Evolutionary conservation across 768 basidiomycete genomes (phyloP), one percentile per base, ranked within the genome.

Genomic region (Phylloporus sp.): DNA sequence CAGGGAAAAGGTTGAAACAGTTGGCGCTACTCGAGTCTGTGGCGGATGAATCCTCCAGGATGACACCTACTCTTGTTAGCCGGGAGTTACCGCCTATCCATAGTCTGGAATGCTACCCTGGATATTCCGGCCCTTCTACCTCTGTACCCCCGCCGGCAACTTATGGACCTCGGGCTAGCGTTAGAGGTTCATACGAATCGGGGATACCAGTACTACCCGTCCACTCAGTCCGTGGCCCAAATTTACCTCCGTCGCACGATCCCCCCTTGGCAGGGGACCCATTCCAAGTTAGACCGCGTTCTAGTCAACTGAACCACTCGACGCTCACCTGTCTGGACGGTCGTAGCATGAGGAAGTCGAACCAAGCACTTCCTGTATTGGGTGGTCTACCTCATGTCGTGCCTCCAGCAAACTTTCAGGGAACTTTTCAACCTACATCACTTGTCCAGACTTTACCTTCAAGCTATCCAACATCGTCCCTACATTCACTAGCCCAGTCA

Each of bases 1-100:
- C 82, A 28, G 77, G 82, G 13, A 86, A 82, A 63, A 80, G 77
- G 50, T 66, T 88, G 66, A 82, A 82, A 66, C 88, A 84, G 57
- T 73, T 86, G 23, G 86, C 86, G 2, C 72, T 90, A 53, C 71
- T 88, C 11, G 86, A 90, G 63, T 73, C 80, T 13, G 81, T 89
- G 31, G 86, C 82, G 0, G 81, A 84, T 59, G 87, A 91, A 64
- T 87, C 88, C 5, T 84, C 82, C 6, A 76, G 78, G 53, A 76
- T 84, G 75, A 76, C 80, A 23, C 75, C 80, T 52, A 70, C 62
- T 51, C 64, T 70, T 51, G 57, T 57, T 45, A 60, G 36, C 43
- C 57, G 56, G 29, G 63, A 71, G 26, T 55, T 69, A 20, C 57
- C 69, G 20, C 44, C 52, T 7, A 29, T 35, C 40, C 38, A 46